Evolutionary conservation across 345 rosid species (phyloP).

Genomic region (Diplotaxis tenuifolia): DNA sequence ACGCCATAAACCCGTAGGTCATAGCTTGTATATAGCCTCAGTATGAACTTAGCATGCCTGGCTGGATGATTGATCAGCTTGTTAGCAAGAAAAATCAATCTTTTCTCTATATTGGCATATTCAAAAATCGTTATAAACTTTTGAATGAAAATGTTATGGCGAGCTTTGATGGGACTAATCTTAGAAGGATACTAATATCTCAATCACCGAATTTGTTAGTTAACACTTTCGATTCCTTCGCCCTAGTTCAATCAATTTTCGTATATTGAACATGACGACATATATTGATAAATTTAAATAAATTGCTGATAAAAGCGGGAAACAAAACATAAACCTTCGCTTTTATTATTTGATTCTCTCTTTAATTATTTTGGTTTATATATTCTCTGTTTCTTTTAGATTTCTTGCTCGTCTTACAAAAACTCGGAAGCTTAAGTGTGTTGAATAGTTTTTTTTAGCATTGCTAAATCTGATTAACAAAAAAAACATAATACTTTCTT

Average conservation of each 20-base stretch:
- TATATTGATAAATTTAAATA: no score
- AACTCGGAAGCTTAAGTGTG: background rate
- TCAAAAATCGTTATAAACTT: background rate
- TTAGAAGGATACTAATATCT: no score
- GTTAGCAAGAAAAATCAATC: background rate
- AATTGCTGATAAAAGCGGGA: no score
- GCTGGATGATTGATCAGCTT: background rate
- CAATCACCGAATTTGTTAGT: no score
- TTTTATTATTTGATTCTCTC: constrained; percentile 14
- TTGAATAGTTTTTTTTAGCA: background rate
- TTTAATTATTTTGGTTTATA: background rate
- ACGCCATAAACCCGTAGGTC: background rate
- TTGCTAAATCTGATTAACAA: background rate
- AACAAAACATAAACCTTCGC: no score
- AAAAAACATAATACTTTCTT: background rate
- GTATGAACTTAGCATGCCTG: background rate
- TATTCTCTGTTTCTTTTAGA: constrained; percentile 3
- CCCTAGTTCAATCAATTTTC: no score
- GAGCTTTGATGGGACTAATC: constrained; percentile 16
- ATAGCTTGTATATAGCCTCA: background rate
- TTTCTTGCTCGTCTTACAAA: background rate
- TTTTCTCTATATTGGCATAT: background rate
- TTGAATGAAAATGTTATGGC: constrained; percentile 2
- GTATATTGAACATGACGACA: no score
- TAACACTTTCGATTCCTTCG: no score